phyloP scores from a whole-genome alignment of 495 filamentous ascomycete species.

The Parathielavia hyrcaniae region DNA sequence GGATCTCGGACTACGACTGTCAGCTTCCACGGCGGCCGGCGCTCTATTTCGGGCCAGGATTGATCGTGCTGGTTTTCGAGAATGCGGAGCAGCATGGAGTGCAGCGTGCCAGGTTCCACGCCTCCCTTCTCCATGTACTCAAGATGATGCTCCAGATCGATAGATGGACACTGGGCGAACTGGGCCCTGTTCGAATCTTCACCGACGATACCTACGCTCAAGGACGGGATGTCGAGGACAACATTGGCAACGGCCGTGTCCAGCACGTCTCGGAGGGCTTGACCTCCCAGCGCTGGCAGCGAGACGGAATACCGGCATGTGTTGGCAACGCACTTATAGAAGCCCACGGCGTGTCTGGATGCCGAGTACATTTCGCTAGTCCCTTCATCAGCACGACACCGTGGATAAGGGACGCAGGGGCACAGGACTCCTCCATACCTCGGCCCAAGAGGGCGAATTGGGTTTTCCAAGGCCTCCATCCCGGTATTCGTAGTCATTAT shows the following conservation, averaged over 20 bases:
- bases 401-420: background rate
- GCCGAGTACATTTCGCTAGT: slow-evolving; percentile 28
- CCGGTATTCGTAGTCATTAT: background rate
- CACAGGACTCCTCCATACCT: slow-evolving; percentile 5
- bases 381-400: background rate
- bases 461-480: background rate
- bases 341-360: slow-evolving; percentile 28
- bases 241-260: slow-evolving; percentile 30
- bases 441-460: slow-evolving; percentile 20
- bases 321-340: slow-evolving; percentile 34
- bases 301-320: slow-evolving; percentile 31
- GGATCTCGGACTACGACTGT: slow-evolving; percentile 20
- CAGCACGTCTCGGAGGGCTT: slow-evolving; percentile 11
- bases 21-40: slow-evolving; percentile 33
- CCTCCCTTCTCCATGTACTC: slow-evolving; percentile 17
- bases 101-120: slow-evolving; percentile 5
- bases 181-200: slow-evolving; percentile 27
- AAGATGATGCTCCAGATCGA: slow-evolving; percentile 31
- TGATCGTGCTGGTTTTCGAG: slow-evolving; percentile 28
- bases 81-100: slow-evolving; percentile 16
- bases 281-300: background rate
- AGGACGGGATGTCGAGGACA: slow-evolving; percentile 27
- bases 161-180: slow-evolving; percentile 25
- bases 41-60: slow-evolving; percentile 20
- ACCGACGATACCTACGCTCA: slow-evolving; percentile 31